phyloP scores from a whole-genome alignment of 192 early-diverging fungal species.

The Backusella morwellensis region DNA sequence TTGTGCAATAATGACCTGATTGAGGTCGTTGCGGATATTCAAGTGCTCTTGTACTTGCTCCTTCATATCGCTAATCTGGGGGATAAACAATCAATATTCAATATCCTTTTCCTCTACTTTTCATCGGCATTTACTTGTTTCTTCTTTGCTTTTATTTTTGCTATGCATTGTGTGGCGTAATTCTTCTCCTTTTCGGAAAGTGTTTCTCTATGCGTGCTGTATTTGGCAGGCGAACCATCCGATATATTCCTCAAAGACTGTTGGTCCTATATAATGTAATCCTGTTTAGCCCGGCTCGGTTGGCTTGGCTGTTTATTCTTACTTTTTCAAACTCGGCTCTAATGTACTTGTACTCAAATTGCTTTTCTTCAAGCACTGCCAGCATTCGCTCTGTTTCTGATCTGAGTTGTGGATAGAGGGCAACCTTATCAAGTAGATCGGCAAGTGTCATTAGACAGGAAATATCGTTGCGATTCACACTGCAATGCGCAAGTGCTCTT shows the following conservation, averaged over 20 bases:
- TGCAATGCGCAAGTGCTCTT: neutral
- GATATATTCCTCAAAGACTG: too few species aligned
- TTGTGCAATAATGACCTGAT: neutral
- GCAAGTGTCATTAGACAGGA: neutral
- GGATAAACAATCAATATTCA: neutral
- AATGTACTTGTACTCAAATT: neutral
- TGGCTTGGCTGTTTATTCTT: neutral
- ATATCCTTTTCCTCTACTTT: neutral
- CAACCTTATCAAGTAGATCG: neutral
- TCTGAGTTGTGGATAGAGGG: neutral
- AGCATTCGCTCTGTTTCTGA: neutral
- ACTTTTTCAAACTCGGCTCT: neutral
- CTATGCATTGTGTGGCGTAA: neutral
- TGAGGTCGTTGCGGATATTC: neutral
- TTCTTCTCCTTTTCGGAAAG: neutral
- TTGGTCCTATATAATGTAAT: too few species aligned
- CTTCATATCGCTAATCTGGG: neutral
- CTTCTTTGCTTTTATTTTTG: neutral
- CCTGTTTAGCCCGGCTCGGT: too few species aligned
- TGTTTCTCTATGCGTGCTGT: too few species aligned
- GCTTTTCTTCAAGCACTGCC: neutral
- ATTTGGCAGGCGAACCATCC: too few species aligned
- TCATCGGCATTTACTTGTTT: neutral
- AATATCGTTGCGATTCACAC: neutral
- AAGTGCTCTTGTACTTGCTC: neutral